Percentiles rank a stretch among this genome's conserved stretches.
These are phyloP conservation scores for Solanum aculeatissimum DNA, from an alignment of 305 asterid species.

Conservation along the genomic window DNA sequence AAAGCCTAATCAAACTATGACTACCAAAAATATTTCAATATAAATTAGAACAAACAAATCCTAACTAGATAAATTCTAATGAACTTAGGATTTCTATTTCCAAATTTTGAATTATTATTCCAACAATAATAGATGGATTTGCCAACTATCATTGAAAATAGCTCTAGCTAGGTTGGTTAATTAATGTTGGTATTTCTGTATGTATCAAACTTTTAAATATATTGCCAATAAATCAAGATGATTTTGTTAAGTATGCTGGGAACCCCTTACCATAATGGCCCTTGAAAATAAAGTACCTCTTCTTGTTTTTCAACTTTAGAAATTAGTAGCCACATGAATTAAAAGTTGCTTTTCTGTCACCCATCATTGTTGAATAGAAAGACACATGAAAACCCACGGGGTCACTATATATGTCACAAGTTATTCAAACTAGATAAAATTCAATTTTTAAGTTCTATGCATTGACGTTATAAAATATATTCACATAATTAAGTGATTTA, in stretches of 20 bases:
- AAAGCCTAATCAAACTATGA: too few species aligned
- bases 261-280: background rate
- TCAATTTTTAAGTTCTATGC: background rate
- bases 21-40: too few species aligned
- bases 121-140: background rate
- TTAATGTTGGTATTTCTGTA: background rate
- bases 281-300: background rate
- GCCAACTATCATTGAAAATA: background rate
- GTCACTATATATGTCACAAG: background rate
- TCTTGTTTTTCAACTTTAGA: background rate
- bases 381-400: background rate
- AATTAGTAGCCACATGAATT: background rate
- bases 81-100: too few species aligned
- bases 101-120: too few species aligned
- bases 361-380: background rate
- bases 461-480: background rate
- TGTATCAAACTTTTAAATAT: background rate
- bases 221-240: background rate
- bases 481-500: background rate
- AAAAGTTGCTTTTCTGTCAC: background rate
- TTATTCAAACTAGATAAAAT: background rate
- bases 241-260: background rate
- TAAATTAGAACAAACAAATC: too few species aligned
- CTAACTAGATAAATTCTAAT: too few species aligned
- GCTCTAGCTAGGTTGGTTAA: background rate